Conservation (phyloP, 345 rosid species). For the Eucalyptus sp. region DNA sequence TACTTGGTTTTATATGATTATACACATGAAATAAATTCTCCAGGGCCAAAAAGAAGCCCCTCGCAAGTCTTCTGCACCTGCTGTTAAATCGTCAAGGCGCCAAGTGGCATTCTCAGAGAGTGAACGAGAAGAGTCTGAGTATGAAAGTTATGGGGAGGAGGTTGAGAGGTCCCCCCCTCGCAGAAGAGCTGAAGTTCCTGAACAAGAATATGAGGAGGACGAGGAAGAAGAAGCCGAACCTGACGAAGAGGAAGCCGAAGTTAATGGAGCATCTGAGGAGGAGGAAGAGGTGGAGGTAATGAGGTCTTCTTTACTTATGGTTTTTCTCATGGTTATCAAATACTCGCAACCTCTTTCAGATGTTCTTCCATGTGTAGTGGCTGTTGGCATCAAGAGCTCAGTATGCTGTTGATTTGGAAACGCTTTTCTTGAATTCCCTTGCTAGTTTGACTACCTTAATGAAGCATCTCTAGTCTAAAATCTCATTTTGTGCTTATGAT, state of each 20-base stretch:
- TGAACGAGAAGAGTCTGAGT: constrained; percentile 92
- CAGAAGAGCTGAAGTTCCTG: constrained; percentile 64
- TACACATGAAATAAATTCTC: not conserved
- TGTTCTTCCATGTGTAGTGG: not conserved
- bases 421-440: not conserved
- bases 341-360: not conserved
- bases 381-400: not conserved
- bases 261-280: constrained; percentile 56
- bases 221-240: constrained; percentile 61
- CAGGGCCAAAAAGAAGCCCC: constrained; percentile 65
- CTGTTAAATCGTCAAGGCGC: constrained; percentile 50
- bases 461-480: not conserved
- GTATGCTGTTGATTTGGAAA: not conserved
- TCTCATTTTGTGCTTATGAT: not conserved
- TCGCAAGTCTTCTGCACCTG: constrained; percentile 43
- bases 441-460: not conserved
- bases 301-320: not conserved
- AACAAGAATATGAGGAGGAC: constrained; percentile 75
- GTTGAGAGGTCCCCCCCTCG: constrained; percentile 46
- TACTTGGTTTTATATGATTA: not conserved
- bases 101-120: constrained; percentile 79
- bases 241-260: constrained; percentile 38
- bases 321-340: not conserved
- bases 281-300: constrained; percentile 72
- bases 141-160: constrained; percentile 88